Conservation (phyloP, 805 yeast genomes). For the Yarrowia phangngaensis region DNA sequence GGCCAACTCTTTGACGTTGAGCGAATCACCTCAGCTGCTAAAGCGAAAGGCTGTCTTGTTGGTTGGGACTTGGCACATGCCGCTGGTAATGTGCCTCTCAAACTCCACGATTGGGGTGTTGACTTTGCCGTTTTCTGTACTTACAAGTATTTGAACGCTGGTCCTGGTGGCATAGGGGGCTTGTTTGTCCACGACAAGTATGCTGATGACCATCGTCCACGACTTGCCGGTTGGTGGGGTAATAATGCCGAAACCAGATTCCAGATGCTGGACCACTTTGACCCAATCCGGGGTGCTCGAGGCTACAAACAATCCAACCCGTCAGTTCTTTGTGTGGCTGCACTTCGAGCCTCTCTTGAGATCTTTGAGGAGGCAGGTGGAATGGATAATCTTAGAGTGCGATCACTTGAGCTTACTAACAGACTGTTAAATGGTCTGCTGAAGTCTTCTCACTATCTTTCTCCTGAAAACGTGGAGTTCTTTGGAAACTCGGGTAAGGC, state of each 20-base stretch:
- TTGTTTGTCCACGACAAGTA: slow-evolving; percentile 63
- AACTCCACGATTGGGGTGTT: slow-evolving; percentile 81
- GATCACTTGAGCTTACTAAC: slow-evolving; percentile 56
- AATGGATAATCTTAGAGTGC: slow-evolving; percentile 51
- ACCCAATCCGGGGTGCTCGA: slow-evolving; percentile 79
- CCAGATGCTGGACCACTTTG: slow-evolving; percentile 71
- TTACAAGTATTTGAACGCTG: slow-evolving; percentile 84
- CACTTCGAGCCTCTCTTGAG: slow-evolving; percentile 63
- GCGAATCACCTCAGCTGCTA: slow-evolving; percentile 62
- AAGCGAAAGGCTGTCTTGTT: slow-evolving; percentile 47
- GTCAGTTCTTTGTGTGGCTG: slow-evolving; percentile 76
- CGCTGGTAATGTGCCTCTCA: slow-evolving; percentile 75
- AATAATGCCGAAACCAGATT: slow-evolving; percentile 67
- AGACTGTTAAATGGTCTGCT: slow-evolving; percentile 51
- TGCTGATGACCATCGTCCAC: slow-evolving; percentile 45
- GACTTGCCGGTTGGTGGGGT: slow-evolving; percentile 98
- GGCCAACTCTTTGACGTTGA: slow-evolving; percentile 82
- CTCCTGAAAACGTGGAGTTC: slow-evolving; percentile 32
- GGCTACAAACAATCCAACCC: slow-evolving; percentile 91
- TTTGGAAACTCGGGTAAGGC: slow-evolving; percentile 30
- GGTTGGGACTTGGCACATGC: slow-evolving; percentile 98
- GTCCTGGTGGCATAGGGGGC: slow-evolving; percentile 93
- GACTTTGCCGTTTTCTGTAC: slow-evolving; percentile 96
- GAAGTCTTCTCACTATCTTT: slow-evolving; percentile 47
- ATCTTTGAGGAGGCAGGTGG: slow-evolving; percentile 62